Base-by-base conservation (phyloP, 2,329 filamentous ascomycete species). In the Orbilia blumenaviensis region DNA sequence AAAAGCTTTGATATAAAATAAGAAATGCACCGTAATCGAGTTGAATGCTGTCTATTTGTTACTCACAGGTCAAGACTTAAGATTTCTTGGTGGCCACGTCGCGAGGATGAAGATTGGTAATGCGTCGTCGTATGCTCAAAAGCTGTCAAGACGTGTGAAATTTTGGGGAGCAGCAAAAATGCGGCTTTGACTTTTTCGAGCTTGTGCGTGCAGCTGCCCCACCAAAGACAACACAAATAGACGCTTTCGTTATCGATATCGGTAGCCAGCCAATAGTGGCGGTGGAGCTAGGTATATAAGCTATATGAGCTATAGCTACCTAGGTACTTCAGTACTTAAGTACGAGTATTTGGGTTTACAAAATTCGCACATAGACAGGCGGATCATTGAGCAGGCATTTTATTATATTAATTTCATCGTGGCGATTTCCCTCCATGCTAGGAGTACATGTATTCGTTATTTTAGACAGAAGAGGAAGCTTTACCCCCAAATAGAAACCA, bases 161-260 rank as follows among this genome's bases (percentile, higher is more conserved):
- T 76, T 76, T 76, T 60, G 72, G 44, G 44, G 32, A 56, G 41
- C 25, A 67, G 64, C 64, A 69, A 69, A 75, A 76, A 68, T 69
- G 72, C 72, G 58, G 72, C 72, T 69, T 75, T 69, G 64, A 69
- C 72, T 76, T 76, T 76, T 76, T 75, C 38, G 54, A 75, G 68
- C 68, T 73, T 62, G 67, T 72, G 67, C 67, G 36, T 72, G 62
- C 69, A 74, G 69, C 69, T 67, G 72, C 72, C 72, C 72, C 72
- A 76, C 72, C 72, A 76, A 56, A 44, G 64, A 67, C 72, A 76
- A 76, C 72, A 68, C 72, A 76, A 50, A 16, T 54, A 62, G 42
- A 64, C 21, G 36, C 32, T 36, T 6, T 41, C 54, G 66, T 74
- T 69, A 76, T 76, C 72, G 64, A 69, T 67, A 74, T 66, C 62